A percentile compares a stretch with the other conserved stretches of the same genome.
Evolutionary conservation across 2,329 filamentous ascomycete species (phyloP).

Genomic region (Chrysoporthe puriensis): DNA sequence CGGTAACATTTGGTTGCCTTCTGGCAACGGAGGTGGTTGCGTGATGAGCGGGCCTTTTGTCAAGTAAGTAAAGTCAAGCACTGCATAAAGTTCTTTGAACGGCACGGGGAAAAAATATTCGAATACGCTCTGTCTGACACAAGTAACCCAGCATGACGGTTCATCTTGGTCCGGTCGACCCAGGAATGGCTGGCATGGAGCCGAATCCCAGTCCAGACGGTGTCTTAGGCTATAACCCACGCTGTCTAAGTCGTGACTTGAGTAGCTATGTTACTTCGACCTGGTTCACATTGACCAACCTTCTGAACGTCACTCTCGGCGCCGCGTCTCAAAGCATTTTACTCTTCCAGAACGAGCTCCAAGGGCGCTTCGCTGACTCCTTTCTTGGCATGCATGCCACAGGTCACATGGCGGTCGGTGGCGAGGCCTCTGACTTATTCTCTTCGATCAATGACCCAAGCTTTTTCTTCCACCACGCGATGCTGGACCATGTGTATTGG

Average conservation of each 20-base stretch:
- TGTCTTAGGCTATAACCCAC: constrained; percentile 33
- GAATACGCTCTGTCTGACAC: no score
- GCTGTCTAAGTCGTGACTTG: constrained; percentile 34
- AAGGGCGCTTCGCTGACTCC: constrained; percentile 36
- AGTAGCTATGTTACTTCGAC: constrained; percentile 28
- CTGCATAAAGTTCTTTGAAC: no score
- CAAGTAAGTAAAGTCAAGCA: constrained; percentile 2
- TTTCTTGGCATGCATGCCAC: constrained; percentile 32
- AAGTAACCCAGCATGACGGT: constrained; percentile 14
- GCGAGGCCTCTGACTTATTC: constrained; percentile 16
- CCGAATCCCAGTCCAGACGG: constrained; percentile 8
- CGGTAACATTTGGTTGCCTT: constrained; percentile 11
- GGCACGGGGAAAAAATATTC: no score
- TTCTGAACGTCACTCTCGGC: constrained; percentile 34
- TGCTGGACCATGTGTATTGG: constrained; percentile 35
- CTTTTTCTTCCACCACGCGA: constrained; percentile 41
- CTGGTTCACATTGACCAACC: constrained; percentile 32
- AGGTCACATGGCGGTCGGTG: constrained; percentile 21
- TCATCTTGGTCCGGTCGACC: constrained; percentile 8
- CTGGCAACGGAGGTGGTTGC: constrained; percentile 20
- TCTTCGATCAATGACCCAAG: constrained; percentile 35
- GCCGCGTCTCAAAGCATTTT: constrained; percentile 28
- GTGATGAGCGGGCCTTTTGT: constrained; percentile 16
- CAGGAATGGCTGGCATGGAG: neutral
- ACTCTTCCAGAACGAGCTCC: constrained; percentile 38